A percentile compares a stretch with the other conserved stretches of the same genome.
Conservation (phyloP, 116 monocot species). For the Posidonia oceanica region DNA sequence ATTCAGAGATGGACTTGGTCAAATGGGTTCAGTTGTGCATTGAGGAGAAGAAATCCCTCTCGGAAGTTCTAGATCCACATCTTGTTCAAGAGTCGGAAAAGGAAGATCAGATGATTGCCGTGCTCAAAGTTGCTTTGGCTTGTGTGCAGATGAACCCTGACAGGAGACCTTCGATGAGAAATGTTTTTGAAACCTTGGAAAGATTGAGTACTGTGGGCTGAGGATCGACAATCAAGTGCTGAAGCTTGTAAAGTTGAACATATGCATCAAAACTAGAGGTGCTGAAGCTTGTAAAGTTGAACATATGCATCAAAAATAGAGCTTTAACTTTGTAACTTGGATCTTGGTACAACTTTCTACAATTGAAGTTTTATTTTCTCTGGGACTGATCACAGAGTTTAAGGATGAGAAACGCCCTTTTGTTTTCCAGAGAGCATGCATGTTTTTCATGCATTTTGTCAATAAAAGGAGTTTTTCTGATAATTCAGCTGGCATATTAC, state of each 20-base stretch:
- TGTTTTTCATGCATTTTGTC: no score
- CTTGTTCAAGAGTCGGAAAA: constrained; percentile 43
- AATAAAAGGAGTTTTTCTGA: no score
- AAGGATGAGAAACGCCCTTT: no score
- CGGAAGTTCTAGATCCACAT: constrained; percentile 47
- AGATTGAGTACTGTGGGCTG: constrained; percentile 1
- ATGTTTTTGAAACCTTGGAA: constrained; percentile 30
- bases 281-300: not conserved
- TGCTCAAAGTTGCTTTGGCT: constrained; percentile 47
- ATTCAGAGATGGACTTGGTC: constrained; percentile 53
- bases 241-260: not conserved
- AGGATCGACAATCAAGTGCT: not conserved
- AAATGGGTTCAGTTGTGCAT: constrained; percentile 77
- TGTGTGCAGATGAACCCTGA: constrained; percentile 48
- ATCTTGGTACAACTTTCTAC: no score
- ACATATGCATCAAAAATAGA: no score
- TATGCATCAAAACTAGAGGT: no score
- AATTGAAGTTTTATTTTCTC: no score
- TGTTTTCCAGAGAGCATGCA: no score
- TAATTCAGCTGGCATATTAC: no score
- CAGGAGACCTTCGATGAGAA: constrained; percentile 43
- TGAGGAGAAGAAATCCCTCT: constrained; percentile 61
- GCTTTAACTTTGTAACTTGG: no score
- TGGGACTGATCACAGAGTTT: no score
- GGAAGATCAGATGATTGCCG: constrained; percentile 45